Conservation (phyloP, 805 yeast species). For the Monosporozyma servazzii region DNA sequence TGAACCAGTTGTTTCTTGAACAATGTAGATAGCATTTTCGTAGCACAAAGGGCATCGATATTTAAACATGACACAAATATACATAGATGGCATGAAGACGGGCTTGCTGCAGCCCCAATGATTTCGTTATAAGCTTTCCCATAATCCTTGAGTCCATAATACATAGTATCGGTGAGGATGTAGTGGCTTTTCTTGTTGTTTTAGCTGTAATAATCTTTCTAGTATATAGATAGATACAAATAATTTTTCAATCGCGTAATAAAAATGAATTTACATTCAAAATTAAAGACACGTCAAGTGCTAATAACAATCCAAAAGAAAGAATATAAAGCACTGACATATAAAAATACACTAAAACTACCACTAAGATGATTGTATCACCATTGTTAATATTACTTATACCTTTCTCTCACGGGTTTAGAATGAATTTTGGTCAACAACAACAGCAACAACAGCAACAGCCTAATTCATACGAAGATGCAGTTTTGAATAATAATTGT, state of each 20-base stretch:
- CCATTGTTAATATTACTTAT: background rate
- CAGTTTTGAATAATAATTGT: conserved; percentile 40
- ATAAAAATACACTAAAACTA: background rate
- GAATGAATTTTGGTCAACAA: conserved; percentile 11
- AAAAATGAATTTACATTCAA: background rate
- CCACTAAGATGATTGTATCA: background rate
- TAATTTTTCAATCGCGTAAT: conserved; percentile 1
- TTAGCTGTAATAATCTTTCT: background rate
- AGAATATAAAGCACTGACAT: background rate
- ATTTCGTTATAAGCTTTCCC: conserved; percentile 59
- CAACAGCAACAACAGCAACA: conserved; percentile 33
- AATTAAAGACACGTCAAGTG: background rate
- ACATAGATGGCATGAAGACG: conserved; percentile 83
- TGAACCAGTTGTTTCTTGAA: conserved; percentile 77
- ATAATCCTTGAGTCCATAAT: conserved; percentile 62
- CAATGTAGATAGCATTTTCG: conserved; percentile 61
- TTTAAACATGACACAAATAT: conserved; percentile 84
- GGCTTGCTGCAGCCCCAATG: conserved; percentile 65
- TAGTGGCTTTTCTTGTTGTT: background rate
- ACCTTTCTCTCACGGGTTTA: background rate
- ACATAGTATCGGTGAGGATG: conserved; percentile 41
- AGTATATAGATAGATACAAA: background rate
- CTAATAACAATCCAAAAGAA: background rate
- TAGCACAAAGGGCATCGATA: conserved; percentile 86
- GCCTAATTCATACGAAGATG: conserved; percentile 29